Percentiles rank a stretch among this genome's conserved stretches.
Evolutionary conservation across 2,329 filamentous ascomycete genomes (phyloP).

Genomic region (Neurospora crassa): DNA sequence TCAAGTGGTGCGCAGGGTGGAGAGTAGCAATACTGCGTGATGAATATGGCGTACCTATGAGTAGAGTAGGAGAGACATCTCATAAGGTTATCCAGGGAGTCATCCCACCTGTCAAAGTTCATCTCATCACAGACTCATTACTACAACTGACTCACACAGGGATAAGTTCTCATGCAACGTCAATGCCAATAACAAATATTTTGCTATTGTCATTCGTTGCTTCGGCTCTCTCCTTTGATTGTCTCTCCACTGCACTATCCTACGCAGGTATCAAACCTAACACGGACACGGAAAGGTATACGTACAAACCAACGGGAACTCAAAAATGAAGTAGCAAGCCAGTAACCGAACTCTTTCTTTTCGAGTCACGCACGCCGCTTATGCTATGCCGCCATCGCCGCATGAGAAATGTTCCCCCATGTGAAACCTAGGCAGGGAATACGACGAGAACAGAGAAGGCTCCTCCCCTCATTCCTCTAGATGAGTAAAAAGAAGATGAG

Average conservation of each 20-base stretch:
- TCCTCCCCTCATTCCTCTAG: neutral
- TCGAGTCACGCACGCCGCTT: neutral
- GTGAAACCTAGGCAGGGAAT: neutral
- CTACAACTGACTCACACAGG: neutral
- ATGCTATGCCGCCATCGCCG: neutral
- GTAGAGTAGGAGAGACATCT: neutral
- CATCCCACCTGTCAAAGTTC: neutral
- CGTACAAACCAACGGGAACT: neutral
- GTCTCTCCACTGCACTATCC: neutral
- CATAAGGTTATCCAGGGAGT: neutral
- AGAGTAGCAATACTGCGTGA: neutral
- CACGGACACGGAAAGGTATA: neutral
- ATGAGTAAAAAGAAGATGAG: neutral
- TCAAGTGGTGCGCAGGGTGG: neutral
- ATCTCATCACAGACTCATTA: neutral
- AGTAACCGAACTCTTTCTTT: neutral
- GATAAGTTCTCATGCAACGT: neutral
- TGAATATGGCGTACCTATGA: neutral
- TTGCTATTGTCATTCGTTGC: neutral
- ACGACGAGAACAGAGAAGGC: neutral
- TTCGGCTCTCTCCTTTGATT: neutral
- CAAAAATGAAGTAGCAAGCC: neutral
- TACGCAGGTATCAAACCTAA: neutral
- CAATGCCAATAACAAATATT: neutral
- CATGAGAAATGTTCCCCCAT: neutral